These are phyloP conservation scores for Rosa multiflora DNA, from an alignment of 306 rosid species.

Conservation along the genomic window DNA sequence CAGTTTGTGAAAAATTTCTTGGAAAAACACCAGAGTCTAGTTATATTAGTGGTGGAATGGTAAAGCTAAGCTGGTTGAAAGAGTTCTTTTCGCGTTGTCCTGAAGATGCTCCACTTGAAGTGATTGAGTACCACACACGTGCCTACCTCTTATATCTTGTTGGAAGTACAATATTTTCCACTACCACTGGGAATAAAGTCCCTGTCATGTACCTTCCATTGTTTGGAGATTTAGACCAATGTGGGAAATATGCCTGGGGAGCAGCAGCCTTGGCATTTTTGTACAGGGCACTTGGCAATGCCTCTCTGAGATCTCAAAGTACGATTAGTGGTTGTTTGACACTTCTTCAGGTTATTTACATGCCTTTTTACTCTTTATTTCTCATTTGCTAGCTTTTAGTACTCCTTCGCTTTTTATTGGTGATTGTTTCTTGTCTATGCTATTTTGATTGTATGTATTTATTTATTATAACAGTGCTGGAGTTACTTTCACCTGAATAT, in stretches of 20 bases:
- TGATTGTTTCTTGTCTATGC: background rate
- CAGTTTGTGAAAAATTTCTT: conserved; percentile 82
- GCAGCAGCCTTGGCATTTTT: conserved; percentile 84
- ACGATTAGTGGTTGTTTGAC: conserved; percentile 98
- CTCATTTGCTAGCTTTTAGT: background rate
- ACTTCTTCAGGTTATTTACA: conserved; percentile 69
- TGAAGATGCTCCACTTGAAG: conserved; percentile 70
- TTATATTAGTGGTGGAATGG: conserved; percentile 99
- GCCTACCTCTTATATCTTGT: conserved; percentile 98
- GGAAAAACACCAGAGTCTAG: conserved; percentile 81
- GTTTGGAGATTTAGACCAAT: conserved; percentile 72
- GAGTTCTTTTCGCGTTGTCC: conserved; percentile 88
- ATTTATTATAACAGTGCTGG: conserved; percentile 75
- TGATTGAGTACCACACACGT: conserved; percentile 84
- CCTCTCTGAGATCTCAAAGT: conserved; percentile 92
- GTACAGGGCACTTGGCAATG: conserved; percentile 97
- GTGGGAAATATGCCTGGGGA: conserved; percentile 96
- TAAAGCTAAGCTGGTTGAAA: conserved; percentile 98
- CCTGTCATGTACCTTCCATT: conserved; percentile 99
- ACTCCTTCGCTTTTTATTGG: background rate
- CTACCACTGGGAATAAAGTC: conserved; percentile 98
- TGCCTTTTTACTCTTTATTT: conserved; percentile 7
- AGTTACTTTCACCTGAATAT: conserved; percentile 94
- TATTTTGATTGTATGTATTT: conserved; percentile 10
- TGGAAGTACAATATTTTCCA: conserved; percentile 96